Evolutionary conservation across 208 protist genomes (phyloP), one percentile per base, ranked within the genome.

Genomic region (Leishmania turanica): DNA sequence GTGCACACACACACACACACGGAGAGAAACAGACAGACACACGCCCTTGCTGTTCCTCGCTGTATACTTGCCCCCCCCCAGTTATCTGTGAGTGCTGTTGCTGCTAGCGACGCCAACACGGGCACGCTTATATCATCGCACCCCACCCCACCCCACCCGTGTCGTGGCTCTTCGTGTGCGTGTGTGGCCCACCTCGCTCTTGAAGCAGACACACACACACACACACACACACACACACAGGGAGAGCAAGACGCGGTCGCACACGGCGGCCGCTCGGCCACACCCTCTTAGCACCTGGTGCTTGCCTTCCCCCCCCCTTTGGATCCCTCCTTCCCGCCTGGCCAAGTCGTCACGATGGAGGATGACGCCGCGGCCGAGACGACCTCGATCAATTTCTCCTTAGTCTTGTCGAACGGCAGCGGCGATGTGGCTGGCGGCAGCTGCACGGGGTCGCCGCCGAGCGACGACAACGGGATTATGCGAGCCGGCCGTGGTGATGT

Each of bases 341-440:
- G 6, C 27, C 9, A 0, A 9, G 19, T 72, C 51, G 24, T 65
- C n/a, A 40, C 11, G 15, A 85, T 85, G 82, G 6, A 70, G 54
- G 65, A 73, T 64, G n/a, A 79, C 34, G 66, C 62, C 6, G 77
- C 75, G 54, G 65, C 27, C 73, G 79, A 56, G 42, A 79, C 73
- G 51, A 75, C 77, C 60, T 85, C 82, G n/a, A 85, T 82, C 65
- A 40, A 82, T 11, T 79, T 79, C 73, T 85, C 82, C n/a, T n/a
- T 85, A 17, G 82, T 53, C 11, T 79, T 60, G 0, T 85, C 78
- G 21, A n/a, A 65, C 47, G 37, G 17, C 74, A 27, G 74, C 27
- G 74, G 53, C 31, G 19, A 37, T 77, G 62, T 21, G 62, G 27
- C 27, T 6, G 68, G 62, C 21, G 62, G 62, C n/a, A 66, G 31